Evolutionary conservation across 805 yeast genomes (phyloP), one percentile per base, ranked within the genome.

Genomic region (Yamadazyma sp.): DNA sequence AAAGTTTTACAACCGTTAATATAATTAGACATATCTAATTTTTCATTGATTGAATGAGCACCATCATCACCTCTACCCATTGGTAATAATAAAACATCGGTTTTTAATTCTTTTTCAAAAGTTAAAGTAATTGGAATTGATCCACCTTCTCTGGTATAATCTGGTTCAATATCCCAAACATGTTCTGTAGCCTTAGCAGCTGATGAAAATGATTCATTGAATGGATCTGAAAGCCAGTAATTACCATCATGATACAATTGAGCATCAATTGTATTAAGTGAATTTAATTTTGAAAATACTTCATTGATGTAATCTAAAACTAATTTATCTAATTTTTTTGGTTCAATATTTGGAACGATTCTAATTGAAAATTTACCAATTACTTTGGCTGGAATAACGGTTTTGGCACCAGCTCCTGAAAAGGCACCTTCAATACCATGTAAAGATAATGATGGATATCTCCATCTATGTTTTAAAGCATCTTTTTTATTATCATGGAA

Each of bases 61-160:
- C 98, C 98, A 56, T 93, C 99, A 60, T 93, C 97, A 49, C 98
- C 98, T 67, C 94, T 83, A 47, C 99, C 99, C 84, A 93, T 85
- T 45, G 99, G 98, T 51, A 93, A 76, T 54, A 93, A 72, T 45
- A 93, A 71, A 22, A 89, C 98, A 44, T 81, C 81, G 16, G 94
- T 85, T 51, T 85, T 80, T 54, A 93, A 75, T 57, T 79, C 80
- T 53, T 88, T 74, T 70, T 93, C 96, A 65, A 93, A 93, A 23
- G 96, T 83, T 48, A 93, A 65, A 15, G 99, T 91, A 60, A 93
- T 89, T 46, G 99, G 99, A 56, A 93, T 93, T 4, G 97, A 89
- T 24, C 99, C 99, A 54, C 99, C 99, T 69, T 93, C 99, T 70
- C 99, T 82, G 26, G 98, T 94, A 58, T 86, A 78, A 64, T 93